Conservation (phyloP, 176 grass and related monocot genomes). For the Stipa capillata region DNA sequence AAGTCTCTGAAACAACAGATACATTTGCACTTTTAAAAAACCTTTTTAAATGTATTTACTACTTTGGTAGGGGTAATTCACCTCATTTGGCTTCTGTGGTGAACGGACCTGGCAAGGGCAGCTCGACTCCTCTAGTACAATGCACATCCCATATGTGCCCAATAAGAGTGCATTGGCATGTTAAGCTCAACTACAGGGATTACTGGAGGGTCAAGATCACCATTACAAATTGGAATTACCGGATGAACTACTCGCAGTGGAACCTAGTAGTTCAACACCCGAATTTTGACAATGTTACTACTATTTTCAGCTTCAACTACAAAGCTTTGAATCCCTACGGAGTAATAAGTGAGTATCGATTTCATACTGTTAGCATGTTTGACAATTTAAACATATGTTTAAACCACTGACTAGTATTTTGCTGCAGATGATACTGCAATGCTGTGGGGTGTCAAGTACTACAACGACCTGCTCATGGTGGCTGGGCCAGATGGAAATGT, state of each 20-base stretch:
- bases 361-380: not conserved
- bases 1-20: not conserved
- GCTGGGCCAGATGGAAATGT: constrained; percentile 62
- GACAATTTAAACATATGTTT: not conserved
- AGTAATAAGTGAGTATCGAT: constrained; percentile 52
- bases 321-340: constrained; percentile 49
- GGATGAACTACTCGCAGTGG: constrained; percentile 78
- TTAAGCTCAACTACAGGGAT: constrained; percentile 62
- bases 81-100: constrained; percentile 53
- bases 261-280: constrained; percentile 66
- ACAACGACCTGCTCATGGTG: constrained; percentile 65
- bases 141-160: constrained; percentile 74
- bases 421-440: constrained; percentile 66
- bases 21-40: not conserved
- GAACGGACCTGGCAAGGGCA: constrained; percentile 43
- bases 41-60: not conserved
- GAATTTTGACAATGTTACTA: constrained; percentile 61
- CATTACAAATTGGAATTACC: constrained; percentile 68
- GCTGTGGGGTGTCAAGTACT: constrained; percentile 72
- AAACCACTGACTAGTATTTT: not conserved
- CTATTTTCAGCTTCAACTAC: constrained; percentile 72
- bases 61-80: constrained; percentile 40
- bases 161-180: constrained; percentile 85
- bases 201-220: constrained; percentile 71
- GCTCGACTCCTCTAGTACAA: constrained; percentile 44